A percentile compares a stretch with the other conserved stretches of the same genome.
Conservation (phyloP, 192 early-diverging fungal genomes). For the Coemansia biformis region DNA sequence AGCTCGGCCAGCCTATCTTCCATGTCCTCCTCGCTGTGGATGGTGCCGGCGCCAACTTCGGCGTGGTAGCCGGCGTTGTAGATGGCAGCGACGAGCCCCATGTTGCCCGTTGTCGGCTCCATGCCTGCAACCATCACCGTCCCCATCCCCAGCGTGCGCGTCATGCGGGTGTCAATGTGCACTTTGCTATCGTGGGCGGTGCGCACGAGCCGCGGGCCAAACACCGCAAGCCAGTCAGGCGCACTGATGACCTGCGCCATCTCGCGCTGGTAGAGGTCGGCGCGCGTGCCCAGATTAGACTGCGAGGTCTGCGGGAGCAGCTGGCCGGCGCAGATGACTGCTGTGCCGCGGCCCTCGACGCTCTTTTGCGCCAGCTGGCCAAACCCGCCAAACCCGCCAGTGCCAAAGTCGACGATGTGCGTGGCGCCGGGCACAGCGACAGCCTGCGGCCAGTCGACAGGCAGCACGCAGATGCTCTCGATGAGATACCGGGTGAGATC, state of each 20-base stretch:
- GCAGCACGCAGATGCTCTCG: too few relatives aligned
- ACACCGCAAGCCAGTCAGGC: slow-evolving; percentile 79
- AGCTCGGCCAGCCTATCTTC: slow-evolving; percentile 69
- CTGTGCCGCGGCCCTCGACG: too few relatives aligned
- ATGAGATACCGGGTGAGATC: slow-evolving; percentile 67
- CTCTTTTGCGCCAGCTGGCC: slow-evolving; percentile 68
- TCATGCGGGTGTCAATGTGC: slow-evolving; percentile 84
- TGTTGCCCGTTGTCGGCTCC: slow-evolving; percentile 82
- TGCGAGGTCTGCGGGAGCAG: neutral
- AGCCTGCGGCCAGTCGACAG: slow-evolving; percentile 57
- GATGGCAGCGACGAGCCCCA: slow-evolving; percentile 73
- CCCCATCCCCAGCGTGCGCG: slow-evolving; percentile 73
- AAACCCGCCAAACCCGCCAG: slow-evolving; percentile 77
- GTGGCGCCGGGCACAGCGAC: slow-evolving; percentile 46
- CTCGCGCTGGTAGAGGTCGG: slow-evolving; percentile 66
- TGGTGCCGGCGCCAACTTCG: slow-evolving; percentile 88
- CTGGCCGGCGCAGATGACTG: slow-evolving; percentile 22
- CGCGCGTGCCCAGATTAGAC: slow-evolving; percentile 57
- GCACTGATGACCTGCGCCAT: slow-evolving; percentile 62
- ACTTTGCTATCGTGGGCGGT: too few relatives aligned
- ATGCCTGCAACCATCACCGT: slow-evolving; percentile 95
- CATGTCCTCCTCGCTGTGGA: slow-evolving; percentile 69
- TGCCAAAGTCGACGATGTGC: slow-evolving; percentile 97
- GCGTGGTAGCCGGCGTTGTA: slow-evolving; percentile 87
- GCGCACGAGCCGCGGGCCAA: slow-evolving; percentile 83